Conservation (phyloP, 2,329 filamentous ascomycete genomes). For the Byssochlamys sp. region DNA sequence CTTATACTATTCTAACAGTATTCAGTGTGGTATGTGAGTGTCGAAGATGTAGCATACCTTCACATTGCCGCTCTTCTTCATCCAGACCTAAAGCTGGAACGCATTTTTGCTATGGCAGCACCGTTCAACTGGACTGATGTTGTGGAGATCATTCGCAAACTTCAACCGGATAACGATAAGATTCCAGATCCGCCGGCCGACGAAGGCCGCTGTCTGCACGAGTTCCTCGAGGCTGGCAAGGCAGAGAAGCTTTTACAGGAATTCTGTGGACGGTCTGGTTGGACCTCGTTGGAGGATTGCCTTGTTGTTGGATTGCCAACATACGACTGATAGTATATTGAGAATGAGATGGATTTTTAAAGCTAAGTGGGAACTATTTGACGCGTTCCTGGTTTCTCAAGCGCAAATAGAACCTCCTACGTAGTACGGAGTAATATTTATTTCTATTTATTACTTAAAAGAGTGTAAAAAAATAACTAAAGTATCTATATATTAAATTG, state of each 20-base stretch:
- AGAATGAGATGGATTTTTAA: too few relatives aligned
- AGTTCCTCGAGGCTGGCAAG: slow-evolving; percentile 11
- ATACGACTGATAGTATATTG: too few relatives aligned
- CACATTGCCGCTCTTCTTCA: slow-evolving; percentile 46
- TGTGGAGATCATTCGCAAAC: slow-evolving; percentile 26
- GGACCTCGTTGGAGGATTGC: slow-evolving; percentile 13
- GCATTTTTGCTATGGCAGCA: slow-evolving; percentile 46
- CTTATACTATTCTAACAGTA: neutral
- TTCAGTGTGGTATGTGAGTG: slow-evolving; percentile 39
- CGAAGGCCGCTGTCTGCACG: slow-evolving; percentile 13
- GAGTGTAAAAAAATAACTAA: too few relatives aligned
- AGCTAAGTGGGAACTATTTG: too few relatives aligned
- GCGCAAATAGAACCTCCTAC: too few relatives aligned
- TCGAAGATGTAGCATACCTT: slow-evolving; percentile 42
- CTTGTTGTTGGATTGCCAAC: too few relatives aligned
- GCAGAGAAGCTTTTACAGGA: slow-evolving; percentile 17
- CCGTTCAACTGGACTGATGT: slow-evolving; percentile 39
- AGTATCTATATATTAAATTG: too few relatives aligned
- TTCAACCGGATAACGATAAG: slow-evolving; percentile 31
- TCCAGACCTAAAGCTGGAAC: slow-evolving; percentile 37
- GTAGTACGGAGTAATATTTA: too few relatives aligned
- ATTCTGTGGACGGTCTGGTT: slow-evolving; percentile 13
- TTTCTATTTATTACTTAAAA: too few relatives aligned
- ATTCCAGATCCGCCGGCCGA: slow-evolving; percentile 14
- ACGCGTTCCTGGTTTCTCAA: too few relatives aligned